Evolutionary conservation across 495 filamentous ascomycete genomes (phyloP).

Genomic region (Aspergillus avenaceus): DNA sequence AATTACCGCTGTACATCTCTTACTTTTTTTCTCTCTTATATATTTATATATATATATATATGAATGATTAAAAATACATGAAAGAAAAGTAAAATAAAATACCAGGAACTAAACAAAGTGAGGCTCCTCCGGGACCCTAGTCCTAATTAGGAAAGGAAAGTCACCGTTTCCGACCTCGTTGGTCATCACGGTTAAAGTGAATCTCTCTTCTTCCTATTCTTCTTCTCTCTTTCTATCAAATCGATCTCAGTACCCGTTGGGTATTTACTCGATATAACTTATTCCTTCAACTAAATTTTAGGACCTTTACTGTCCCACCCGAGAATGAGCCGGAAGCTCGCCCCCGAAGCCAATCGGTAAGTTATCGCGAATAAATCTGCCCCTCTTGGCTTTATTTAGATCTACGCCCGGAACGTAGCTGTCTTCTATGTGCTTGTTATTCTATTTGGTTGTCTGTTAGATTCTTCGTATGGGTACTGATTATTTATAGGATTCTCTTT

Average conservation of each 20-base stretch:
- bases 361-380: constrained; percentile 34
- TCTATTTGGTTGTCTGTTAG: background rate
- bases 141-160: constrained; percentile 26
- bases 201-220: constrained; percentile 9
- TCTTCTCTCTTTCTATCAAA: constrained; percentile 10
- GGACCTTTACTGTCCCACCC: constrained; percentile 18
- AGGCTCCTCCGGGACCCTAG: constrained; percentile 24
- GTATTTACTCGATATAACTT: constrained; percentile 13
- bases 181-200: constrained; percentile 17
- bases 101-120: constrained; percentile 12
- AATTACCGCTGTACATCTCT: no score
- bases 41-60: no score
- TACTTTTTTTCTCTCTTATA: no score
- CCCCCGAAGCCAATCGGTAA: constrained; percentile 93
- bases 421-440: background rate
- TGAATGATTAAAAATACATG: no score
- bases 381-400: constrained; percentile 24
- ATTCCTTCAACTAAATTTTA: constrained; percentile 5
- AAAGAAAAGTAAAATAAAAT: no score
- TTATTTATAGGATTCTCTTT: constrained; percentile 74
- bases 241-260: constrained; percentile 11
- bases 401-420: constrained; percentile 10
- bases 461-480: constrained; percentile 8
- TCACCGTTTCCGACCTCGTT: constrained; percentile 20
- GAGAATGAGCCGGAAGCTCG: constrained; percentile 69